Base-by-base conservation (phyloP, 1,284 basidiomycete species). In the Pyrrhoderma lamaoense region DNA sequence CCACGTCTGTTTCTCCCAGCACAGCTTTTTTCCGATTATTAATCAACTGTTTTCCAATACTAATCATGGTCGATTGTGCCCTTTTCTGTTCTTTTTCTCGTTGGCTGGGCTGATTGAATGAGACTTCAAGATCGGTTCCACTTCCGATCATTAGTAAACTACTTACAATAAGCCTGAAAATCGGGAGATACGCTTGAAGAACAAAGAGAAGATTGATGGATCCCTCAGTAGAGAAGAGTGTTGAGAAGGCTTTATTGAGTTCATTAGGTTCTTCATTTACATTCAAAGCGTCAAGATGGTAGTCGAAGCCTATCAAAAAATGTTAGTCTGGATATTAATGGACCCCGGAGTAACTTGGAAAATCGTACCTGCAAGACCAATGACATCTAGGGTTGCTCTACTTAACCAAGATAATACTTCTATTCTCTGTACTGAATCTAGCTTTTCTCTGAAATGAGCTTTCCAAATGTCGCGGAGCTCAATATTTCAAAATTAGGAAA, bases 311-410 rank as follows among this genome's bases (percentile, higher is more conserved):
- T 40, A 39, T 8, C 18, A 21, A 7, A 7, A 21, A 36, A 19
- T 25, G 35, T 34, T 22, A 51, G 16, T 8, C 22, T n/a, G 39
- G 3, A n/a, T n/a, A 38, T n/a, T 8, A 5, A 11, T 21, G 21
- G 8, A 35, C 38, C 2, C 21, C 16, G 8, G 54, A 49, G 23
- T 23, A 11, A 34, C 40, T 47, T 31, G 47, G 13, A 9, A 22
- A 16, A 16, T 53, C 58, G 11, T 54, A 74, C 82, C 83, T 22
- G 84, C 79, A 11, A 77, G 66, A 8, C 83, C 83, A 50, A 89
- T 86, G 21, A 85, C 70, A 58, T 88, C 84, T 34, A 87, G 66
- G 0, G 85, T 85, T 52, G 72, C 69, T 49, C 71, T 72, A 42
- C 70, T 77, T 9, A 86, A 62, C 70, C 77, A 80, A 0, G 71